Evolutionary conservation across 1,139 yeast genomes (phyloP).

Genomic region (Protomyces arabidopsidicola): DNA sequence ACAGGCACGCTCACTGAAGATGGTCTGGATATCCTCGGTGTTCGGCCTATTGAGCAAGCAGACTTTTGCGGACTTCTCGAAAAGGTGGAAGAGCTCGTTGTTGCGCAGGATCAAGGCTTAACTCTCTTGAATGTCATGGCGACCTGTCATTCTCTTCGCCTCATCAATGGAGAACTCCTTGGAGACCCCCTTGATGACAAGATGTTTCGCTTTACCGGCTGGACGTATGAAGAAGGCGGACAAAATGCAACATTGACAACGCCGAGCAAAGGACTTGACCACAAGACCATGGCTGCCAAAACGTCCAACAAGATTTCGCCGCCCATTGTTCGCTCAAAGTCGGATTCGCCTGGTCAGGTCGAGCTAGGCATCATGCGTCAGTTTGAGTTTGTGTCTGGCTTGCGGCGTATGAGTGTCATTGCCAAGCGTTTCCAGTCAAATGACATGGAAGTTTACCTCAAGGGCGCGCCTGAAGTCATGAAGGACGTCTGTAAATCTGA

Average conservation of each 20-base stretch:
- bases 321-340: conserved; percentile 12
- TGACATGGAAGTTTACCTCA: conserved; percentile 55
- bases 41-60: conserved; percentile 53
- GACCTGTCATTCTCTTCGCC: conserved; percentile 80
- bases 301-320: conserved; percentile 27
- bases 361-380: conserved; percentile 59
- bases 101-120: neutral
- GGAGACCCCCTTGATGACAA: conserved; percentile 93
- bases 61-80: conserved; percentile 42
- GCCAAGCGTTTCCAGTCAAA: conserved; percentile 44
- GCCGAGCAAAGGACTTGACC: conserved; percentile 42
- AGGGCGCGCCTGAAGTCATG: conserved; percentile 99
- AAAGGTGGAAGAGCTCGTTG: conserved; percentile 21
- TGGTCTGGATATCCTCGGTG: conserved; percentile 87
- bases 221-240: conserved; percentile 63
- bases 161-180: conserved; percentile 69
- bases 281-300: conserved; percentile 38
- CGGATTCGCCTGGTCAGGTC: neutral
- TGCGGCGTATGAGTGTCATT: conserved; percentile 88
- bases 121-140: conserved; percentile 51
- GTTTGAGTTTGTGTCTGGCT: conserved; percentile 75
- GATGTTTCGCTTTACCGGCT: conserved; percentile 84
- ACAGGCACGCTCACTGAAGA: conserved; percentile 98
- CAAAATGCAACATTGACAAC: conserved; percentile 29
- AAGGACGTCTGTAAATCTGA: conserved; percentile 65